Conservation (phyloP, 1,284 basidiomycete genomes). For the Testicularia cyperi region DNA sequence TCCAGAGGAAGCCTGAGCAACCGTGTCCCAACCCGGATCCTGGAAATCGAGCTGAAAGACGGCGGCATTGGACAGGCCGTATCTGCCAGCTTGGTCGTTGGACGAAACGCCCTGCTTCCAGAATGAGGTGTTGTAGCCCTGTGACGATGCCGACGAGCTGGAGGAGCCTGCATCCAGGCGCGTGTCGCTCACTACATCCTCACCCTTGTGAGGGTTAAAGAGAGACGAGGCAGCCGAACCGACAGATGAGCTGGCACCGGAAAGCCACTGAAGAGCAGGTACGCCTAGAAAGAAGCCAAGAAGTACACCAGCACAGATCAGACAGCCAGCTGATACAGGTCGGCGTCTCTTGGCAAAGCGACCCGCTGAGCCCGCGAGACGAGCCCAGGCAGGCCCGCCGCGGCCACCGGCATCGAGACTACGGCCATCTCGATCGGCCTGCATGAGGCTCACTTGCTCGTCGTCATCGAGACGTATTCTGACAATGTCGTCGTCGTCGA, state of each 20-base stretch:
- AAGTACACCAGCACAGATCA: conserved; percentile 27
- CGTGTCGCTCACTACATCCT: background rate
- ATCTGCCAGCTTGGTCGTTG: conserved; percentile 25
- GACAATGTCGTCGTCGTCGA: conserved; percentile 4
- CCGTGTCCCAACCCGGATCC: conserved; percentile 27
- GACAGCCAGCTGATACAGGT: conserved; percentile 6
- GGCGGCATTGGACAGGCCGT: conserved; percentile 16
- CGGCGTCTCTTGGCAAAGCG: background rate
- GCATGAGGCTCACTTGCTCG: conserved; percentile 44
- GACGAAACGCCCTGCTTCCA: conserved; percentile 25
- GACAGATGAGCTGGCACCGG: conserved; percentile 5
- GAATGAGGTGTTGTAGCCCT: too few species aligned
- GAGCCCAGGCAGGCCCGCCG: conserved; percentile 1
- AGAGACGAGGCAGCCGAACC: background rate
- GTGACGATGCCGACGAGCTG: background rate
- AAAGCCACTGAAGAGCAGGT: conserved; percentile 37
- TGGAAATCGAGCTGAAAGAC: conserved; percentile 31
- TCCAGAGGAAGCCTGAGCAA: conserved; percentile 11
- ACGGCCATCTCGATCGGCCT: conserved; percentile 17
- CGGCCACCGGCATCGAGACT: background rate
- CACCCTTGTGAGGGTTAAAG: background rate
- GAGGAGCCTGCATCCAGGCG: background rate
- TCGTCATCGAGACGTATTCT: conserved; percentile 34
- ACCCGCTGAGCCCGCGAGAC: background rate
- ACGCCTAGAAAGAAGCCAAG: conserved; percentile 25